Evolutionary conservation across 2,329 filamentous ascomycete genomes (phyloP), one percentile per base, ranked within the genome.

Genomic region (Calycina herbarum): DNA sequence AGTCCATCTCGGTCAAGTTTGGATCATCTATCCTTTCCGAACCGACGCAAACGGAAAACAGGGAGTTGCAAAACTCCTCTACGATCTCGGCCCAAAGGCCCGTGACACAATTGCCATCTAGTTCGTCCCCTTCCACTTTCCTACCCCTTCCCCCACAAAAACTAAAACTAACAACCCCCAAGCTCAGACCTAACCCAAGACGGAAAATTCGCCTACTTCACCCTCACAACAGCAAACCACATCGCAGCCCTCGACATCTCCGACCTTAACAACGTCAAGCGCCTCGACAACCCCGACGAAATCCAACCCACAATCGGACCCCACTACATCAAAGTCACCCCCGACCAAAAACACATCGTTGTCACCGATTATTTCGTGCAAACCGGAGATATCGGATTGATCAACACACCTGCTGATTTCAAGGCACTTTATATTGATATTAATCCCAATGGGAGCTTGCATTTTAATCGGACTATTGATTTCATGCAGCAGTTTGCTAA

Each of bases 291-390:
- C 70, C 86, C 86, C 0, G 75, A 86, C 64, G 83, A 85, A 74
- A 75, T 79, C 35, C 86, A 89, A 74, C 85, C 84, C 24, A 85
- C 83, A 66, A 80, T 87, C 62, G 85, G 86, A 0, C 86, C 86
- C 0, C 86, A 89, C 78, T 89, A 88, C 70, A 78, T 89, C 77
- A 89, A 88, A 79, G 79, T 89, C 66, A 83, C 84, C 4, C 86
- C 86, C 0, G 86, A 88, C 69, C 85, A 88, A 79, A 86, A 86
- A 79, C 84, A 88, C 73, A 75, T 89, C 17, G 79, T 88, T 1
- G 85, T 88, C 15, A 87, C 84, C n/a, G 86, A 87, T 62, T 89
- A 89, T 78, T 89, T 89, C 71, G 84, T 89, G 2, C 85, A 89
- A 76, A 84, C 82, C 10, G 85, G 86, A 31, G 82, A 85, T 67